A percentile compares a stretch with the other conserved stretches of the same genome.
These are phyloP conservation scores for Austroboletus eburneus DNA, from an alignment of 768 basidiomycete genomes.

Conservation along the genomic window DNA sequence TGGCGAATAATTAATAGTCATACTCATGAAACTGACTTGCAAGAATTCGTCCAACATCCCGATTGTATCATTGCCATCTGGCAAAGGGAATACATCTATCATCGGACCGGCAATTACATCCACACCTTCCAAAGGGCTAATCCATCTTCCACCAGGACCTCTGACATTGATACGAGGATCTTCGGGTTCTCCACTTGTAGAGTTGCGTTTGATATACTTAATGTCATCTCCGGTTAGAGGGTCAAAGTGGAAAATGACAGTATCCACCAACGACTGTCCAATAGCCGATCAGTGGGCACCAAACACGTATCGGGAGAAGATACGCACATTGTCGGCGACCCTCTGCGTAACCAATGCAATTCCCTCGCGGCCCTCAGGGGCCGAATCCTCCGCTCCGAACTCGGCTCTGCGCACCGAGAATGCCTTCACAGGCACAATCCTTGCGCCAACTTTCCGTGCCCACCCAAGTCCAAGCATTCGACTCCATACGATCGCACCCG, in stretches of 20 bases:
- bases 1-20: background rate
- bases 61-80: constrained; percentile 44
- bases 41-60: constrained; percentile 72
- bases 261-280: constrained; percentile 56
- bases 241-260: constrained; percentile 72
- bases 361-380: constrained; percentile 35
- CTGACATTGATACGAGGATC: constrained; percentile 1
- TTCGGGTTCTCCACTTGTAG: constrained; percentile 5
- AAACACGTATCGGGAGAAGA: background rate
- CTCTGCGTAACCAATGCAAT: constrained; percentile 62
- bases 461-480: constrained; percentile 71
- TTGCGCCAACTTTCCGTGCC: constrained; percentile 54
- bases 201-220: constrained; percentile 22
- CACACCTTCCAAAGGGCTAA: constrained; percentile 49
- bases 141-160: constrained; percentile 14
- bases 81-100: constrained; percentile 55
- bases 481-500: constrained; percentile 77
- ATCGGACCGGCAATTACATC: constrained; percentile 59
- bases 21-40: constrained; percentile 46
- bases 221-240: constrained; percentile 74
- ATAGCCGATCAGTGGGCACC: constrained; percentile 6
- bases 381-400: constrained; percentile 22
- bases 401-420: constrained; percentile 40
- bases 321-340: constrained; percentile 55
- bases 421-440: constrained; percentile 55